Base-by-base conservation (phyloP, 179 eudicot species). In the Silene vulgaris region DNA sequence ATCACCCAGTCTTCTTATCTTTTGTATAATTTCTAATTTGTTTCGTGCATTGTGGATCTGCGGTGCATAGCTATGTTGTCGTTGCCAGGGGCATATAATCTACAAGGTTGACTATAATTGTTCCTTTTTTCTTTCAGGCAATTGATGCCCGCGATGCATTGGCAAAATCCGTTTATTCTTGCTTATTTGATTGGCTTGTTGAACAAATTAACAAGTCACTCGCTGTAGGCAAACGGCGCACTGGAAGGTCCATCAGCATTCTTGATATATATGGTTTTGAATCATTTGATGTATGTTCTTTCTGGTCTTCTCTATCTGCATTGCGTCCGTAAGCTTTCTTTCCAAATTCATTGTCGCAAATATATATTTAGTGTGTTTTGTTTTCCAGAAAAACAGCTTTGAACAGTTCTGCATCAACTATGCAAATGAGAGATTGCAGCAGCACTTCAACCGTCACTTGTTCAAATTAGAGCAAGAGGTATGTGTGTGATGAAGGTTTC, bases 191-290 rank as follows among this genome's bases (percentile, higher is more conserved):
- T 82, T 96, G 98, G 98, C 91, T 96, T 64, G 96, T 96, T 54
- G 97, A 93, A 71, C 91, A 93, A 86, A 88, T 96, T 65, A 96
- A 96, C 87, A 88, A 87, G 80, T 91, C 98, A 62, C 91, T 93
- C 59, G 85, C 86, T 68, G 93, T 91, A 60, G 98, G 96, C 75
- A 96, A 96, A 83, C 84, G 87, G 43, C 88, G 89, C 14, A 88
- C 97, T 57, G 97, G 97, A 79, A 86, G 97, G 82, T 93, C 98
- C 80, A 93, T 96, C 79, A 90, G 97, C 84, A 96, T 96, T 90
- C 96, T 96, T 72, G 99, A 96, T 87, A 96, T 96, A 43, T 96
- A 96, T 80, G 99, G 99, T 61, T 96, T 96, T 82, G 99, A 96
- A 84, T 96, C 99, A 78, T 91, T 96, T 80, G 87, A 90, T 74